A percentile compares a stretch with the other conserved stretches of the same genome.
phyloP scores from a whole-genome alignment of 306 rosid species.

The Prosopis cineraria region DNA sequence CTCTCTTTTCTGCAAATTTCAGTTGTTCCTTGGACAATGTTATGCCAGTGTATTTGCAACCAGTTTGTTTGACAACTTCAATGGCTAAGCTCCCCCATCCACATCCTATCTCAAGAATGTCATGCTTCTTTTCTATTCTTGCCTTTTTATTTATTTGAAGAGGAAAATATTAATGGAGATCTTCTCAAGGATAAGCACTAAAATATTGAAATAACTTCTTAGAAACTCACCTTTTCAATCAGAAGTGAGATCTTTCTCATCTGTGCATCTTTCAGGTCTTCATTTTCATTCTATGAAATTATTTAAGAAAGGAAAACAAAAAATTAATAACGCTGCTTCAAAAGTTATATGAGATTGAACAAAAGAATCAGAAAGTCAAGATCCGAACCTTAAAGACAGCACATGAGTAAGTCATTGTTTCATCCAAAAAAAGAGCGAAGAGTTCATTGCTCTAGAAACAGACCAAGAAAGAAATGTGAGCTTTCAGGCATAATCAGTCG shows the following conservation, averaged over 20 bases:
- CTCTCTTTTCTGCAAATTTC: conserved; percentile 70
- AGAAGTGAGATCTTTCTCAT: conserved; percentile 69
- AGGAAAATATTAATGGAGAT: background rate
- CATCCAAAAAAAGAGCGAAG: conserved; percentile 83
- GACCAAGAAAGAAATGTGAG: conserved; percentile 32
- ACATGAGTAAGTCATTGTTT: conserved; percentile 83
- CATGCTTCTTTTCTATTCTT: conserved; percentile 65
- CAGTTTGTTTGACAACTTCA: conserved; percentile 75
- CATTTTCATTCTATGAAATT: conserved; percentile 55
- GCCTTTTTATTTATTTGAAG: conserved; percentile 47
- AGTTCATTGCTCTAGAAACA: conserved; percentile 82
- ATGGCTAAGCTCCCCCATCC: conserved; percentile 97
- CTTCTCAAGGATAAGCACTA: background rate
- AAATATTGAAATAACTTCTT: background rate
- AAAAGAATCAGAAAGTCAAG: background rate
- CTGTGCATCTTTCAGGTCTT: conserved; percentile 80
- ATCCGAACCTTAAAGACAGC: conserved; percentile 79
- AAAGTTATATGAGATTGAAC: conserved; percentile 5
- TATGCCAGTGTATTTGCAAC: conserved; percentile 86
- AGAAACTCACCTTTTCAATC: conserved; percentile 57
- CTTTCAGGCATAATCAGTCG: background rate
- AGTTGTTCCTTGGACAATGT: conserved; percentile 84
- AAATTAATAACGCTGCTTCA: background rate
- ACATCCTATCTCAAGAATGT: conserved; percentile 83
- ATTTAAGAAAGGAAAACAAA: background rate